Conservation (phyloP, 2,329 filamentous ascomycete genomes). For the Xylaria sp. region DNA sequence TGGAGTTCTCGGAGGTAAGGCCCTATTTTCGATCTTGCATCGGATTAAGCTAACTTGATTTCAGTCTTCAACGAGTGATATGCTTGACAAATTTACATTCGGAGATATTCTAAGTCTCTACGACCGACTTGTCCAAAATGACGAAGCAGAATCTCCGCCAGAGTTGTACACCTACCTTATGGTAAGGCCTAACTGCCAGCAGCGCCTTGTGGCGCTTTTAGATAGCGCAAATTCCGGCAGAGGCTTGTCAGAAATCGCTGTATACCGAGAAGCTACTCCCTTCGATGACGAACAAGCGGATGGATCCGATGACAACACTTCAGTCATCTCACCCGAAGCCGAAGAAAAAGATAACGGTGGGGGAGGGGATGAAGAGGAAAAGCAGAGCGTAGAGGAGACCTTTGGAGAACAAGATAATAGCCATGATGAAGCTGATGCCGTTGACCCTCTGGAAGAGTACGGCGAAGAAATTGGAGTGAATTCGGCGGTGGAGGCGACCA, state of each 20-base stretch:
- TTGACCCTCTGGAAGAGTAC: conserved; percentile 23
- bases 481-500: conserved; percentile 6
- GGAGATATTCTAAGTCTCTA: conserved; percentile 36
- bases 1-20: conserved; percentile 40
- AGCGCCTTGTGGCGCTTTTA: conserved; percentile 37
- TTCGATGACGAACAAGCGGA: conserved; percentile 21
- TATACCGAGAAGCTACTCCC: conserved; percentile 34
- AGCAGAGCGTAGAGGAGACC: conserved; percentile 8
- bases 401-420: conserved; percentile 27
- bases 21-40: background rate
- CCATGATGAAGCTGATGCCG: conserved; percentile 5
- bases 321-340: conserved; percentile 18
- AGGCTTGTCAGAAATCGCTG: conserved; percentile 37
- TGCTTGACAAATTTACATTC: conserved; percentile 36
- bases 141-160: conserved; percentile 27
- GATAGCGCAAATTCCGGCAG: conserved; percentile 37
- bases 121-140: conserved; percentile 37
- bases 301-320: conserved; percentile 6
- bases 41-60: conserved; percentile 23
- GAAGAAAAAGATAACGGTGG: conserved; percentile 11
- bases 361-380: too few relatives aligned
- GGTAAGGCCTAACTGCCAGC: conserved; percentile 37
- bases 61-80: conserved; percentile 35
- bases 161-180: conserved; percentile 38
- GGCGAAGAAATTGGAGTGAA: conserved; percentile 28